Conservation (phyloP, 345 rosid species). For the Dimocarpus longan region DNA sequence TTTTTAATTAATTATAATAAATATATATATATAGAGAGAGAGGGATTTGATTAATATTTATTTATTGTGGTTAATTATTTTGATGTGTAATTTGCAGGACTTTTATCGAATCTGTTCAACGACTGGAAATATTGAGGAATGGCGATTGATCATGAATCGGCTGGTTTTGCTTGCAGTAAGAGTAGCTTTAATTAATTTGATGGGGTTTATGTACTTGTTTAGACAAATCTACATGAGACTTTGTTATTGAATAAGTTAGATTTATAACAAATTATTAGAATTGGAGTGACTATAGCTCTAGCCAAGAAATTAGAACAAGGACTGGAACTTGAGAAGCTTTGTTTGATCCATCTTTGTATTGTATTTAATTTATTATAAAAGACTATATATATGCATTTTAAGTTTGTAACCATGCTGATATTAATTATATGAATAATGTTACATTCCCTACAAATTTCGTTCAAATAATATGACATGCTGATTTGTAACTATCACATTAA, state of each 20-base stretch:
- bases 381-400: too few species aligned
- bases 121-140: slow-evolving; percentile 44
- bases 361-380: too few species aligned
- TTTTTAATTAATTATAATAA: too few species aligned
- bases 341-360: background rate
- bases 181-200: background rate
- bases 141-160: background rate
- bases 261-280: background rate
- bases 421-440: too few species aligned
- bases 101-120: slow-evolving; percentile 47
- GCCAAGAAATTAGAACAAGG: background rate
- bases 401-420: background rate
- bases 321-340: background rate
- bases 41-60: background rate
- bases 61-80: too few species aligned
- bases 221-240: background rate
- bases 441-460: too few species aligned
- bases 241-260: background rate
- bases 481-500: too few species aligned
- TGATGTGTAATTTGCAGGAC: slow-evolving; percentile 32
- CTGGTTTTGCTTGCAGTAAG: background rate
- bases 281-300: too few species aligned
- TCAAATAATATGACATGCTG: too few species aligned
- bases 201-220: background rate
- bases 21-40: too few species aligned